Base-by-base conservation (phyloP, 2,329 filamentous ascomycete species). In the Monosporascus sp. region DNA sequence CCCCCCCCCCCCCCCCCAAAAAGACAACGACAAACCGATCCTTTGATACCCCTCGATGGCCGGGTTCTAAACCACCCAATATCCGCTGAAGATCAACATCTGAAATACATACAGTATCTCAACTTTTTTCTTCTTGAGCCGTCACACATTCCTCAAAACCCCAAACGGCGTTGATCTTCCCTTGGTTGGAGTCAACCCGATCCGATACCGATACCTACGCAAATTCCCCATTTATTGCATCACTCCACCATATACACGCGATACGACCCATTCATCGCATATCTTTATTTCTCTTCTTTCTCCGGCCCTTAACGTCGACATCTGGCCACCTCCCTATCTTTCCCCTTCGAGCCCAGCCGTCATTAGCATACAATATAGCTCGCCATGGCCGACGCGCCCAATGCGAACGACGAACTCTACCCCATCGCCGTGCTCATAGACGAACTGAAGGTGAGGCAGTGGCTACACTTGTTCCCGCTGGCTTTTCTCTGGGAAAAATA, bases 361-460 rank as follows among this genome's bases (percentile, higher is more conserved):
- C 31, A 5, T 35, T 35, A 35, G 31, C 38, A 41, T 41, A 41
- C 38, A 41, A 41, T 41, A 41, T 65, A 66, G 68, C 72, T 75
- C 82, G 81, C 74, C 73, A 97, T 97, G 93, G 90, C 83, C 76
- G 83, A 97, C 78, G 88, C 87, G 76, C 82, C 87, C 73, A 89
- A 87, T 76, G 85, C 93, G 79, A 95, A 88, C 74, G 94, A 99
- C 78, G 95, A 97, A 86, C 91, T 99, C 69, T 99, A 97, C 76
- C 94, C 94, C 72, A 99, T 99, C 80, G 94, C 95, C 70, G 94
- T 99, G 64, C 87, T 99, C 75, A 99, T 99, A 76, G 94, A 99
- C 75, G 94, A 99, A 84, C 83, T 99, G 69, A 99, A 97, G 90
- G 92, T 96, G 83, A 58, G 63, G 59, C 62, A 59, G 61, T 64